Evolutionary conservation across 768 basidiomycete genomes (phyloP).

Genomic region (Boletellus ananiceps): DNA sequence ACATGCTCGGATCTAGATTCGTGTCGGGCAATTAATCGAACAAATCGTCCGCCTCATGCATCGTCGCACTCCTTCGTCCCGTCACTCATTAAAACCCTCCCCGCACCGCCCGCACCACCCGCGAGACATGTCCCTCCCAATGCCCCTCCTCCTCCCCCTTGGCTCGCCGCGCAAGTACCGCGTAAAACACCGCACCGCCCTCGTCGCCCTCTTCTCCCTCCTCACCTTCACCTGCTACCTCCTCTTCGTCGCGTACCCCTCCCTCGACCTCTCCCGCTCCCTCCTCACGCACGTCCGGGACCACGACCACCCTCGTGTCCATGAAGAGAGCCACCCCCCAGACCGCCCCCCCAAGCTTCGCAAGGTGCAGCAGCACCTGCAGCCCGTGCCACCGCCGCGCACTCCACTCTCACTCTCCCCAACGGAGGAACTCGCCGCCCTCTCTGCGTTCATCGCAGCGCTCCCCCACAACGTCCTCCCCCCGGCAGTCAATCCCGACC

Average conservation of each 20-base stretch:
- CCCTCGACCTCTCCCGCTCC: constrained; percentile 36
- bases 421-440: constrained; percentile 66
- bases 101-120: too few relatives aligned
- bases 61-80: constrained; percentile 25
- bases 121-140: constrained; percentile 29
- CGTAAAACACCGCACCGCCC: constrained; percentile 46
- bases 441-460: constrained; percentile 68
- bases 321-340: constrained; percentile 22
- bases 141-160: constrained; percentile 24
- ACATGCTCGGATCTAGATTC: too few relatives aligned
- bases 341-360: constrained; percentile 17
- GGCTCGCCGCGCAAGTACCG: constrained; percentile 32
- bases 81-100: constrained; percentile 18
- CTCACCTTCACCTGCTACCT: constrained; percentile 51
- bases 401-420: constrained; percentile 46
- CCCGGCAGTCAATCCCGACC: constrained; percentile 52
- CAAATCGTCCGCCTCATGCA: constrained; percentile 15
- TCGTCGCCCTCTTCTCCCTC: constrained; percentile 52
- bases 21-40: neutral
- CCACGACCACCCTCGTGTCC: constrained; percentile 3
- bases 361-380: constrained; percentile 5
- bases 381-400: constrained; percentile 17
- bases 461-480: constrained; percentile 76
- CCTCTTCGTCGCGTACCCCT: constrained; percentile 45
- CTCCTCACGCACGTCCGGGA: constrained; percentile 24